Evolutionary conservation across 139 green algal species (phyloP).

Genomic region (Coccomyxa sp.): DNA sequence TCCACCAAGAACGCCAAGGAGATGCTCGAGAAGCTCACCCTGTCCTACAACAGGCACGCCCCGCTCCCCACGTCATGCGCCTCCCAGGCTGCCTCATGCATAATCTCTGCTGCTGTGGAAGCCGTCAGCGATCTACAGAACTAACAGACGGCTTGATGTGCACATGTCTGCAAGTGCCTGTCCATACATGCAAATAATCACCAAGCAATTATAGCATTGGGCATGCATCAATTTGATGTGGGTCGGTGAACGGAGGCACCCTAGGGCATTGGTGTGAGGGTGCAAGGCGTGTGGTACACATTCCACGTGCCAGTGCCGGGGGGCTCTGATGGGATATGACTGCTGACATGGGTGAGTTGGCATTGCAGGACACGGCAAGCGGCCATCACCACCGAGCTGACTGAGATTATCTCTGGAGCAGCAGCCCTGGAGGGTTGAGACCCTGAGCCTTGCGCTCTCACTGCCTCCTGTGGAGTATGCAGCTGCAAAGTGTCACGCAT

Average conservation of each 20-base stretch:
- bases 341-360: neutral
- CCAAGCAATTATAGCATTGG: neutral
- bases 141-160: neutral
- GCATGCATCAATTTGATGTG: too few relatives aligned
- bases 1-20: constrained; percentile 95
- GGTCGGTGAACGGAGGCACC: too few relatives aligned
- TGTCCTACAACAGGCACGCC: constrained; percentile 90
- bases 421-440: constrained; percentile 57
- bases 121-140: neutral
- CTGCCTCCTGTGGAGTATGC: too few relatives aligned
- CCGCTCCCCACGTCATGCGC: too few relatives aligned
- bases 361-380: constrained; percentile 74
- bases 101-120: neutral
- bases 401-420: constrained; percentile 97
- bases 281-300: too few relatives aligned
- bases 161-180: too few relatives aligned
- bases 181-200: too few relatives aligned
- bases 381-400: constrained; percentile 97
- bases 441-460: too few relatives aligned
- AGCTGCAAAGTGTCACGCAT: too few relatives aligned
- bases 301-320: too few relatives aligned
- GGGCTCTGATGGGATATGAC: too few relatives aligned
- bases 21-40: constrained; percentile 93
- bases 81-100: neutral
- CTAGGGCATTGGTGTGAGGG: too few relatives aligned